A percentile compares a stretch with the other conserved stretches of the same genome.
Evolutionary conservation across 2,329 filamentous ascomycete species (phyloP).

Genomic region (Sphaerostilbella broomeana): DNA sequence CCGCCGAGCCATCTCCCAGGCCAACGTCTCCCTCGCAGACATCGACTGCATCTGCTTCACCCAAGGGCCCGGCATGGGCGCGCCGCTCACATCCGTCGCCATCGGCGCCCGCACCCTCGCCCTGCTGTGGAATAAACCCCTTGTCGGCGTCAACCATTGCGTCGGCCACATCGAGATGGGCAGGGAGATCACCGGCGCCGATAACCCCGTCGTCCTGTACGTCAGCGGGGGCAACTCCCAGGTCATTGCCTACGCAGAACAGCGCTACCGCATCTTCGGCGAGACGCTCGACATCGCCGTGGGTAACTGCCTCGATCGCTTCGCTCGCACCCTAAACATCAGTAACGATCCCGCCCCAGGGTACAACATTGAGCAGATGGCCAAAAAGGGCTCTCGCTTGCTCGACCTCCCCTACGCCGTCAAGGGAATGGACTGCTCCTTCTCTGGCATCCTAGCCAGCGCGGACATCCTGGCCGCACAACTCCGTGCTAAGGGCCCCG

Average conservation of each 20-base stretch:
- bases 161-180: constrained; percentile 99
- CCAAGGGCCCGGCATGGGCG: constrained; percentile 92
- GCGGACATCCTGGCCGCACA: constrained; percentile 73
- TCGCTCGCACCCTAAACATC: constrained; percentile 84
- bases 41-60: constrained; percentile 95
- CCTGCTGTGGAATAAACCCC: constrained; percentile 78
- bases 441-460: constrained; percentile 81
- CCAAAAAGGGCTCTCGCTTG: constrained; percentile 63
- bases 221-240: constrained; percentile 95
- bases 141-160: constrained; percentile 96
- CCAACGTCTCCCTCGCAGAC: constrained; percentile 54
- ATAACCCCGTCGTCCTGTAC: constrained; percentile 91
- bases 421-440: constrained; percentile 98
- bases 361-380: constrained; percentile 96
- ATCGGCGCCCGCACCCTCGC: constrained; percentile 75
- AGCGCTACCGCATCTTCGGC: constrained; percentile 94
- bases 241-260: constrained; percentile 92
- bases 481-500: constrained; percentile 45
- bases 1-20: constrained; percentile 67
- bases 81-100: constrained; percentile 79
- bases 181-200: constrained; percentile 79
- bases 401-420: constrained; percentile 91
- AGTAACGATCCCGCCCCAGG: constrained; percentile 94
- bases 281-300: constrained; percentile 97
- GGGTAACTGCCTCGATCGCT: constrained; percentile 93